These are phyloP conservation scores for Pythium folliculosum DNA, from an alignment of 352 stramenopile genomes.

Conservation along the genomic window DNA sequence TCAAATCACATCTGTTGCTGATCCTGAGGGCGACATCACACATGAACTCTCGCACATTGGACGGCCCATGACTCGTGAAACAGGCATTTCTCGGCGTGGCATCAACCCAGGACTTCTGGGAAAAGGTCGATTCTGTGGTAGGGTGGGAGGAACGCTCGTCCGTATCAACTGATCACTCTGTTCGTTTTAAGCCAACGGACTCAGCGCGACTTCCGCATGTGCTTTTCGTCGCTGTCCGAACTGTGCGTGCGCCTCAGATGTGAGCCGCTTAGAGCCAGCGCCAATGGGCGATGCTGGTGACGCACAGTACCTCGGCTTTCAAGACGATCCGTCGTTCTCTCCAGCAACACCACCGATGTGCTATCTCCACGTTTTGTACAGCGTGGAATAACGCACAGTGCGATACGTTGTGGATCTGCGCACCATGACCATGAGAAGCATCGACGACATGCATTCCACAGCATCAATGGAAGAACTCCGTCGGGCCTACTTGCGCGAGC, in stretches of 20 bases:
- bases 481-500: too few relatives aligned
- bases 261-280: background rate
- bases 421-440: background rate
- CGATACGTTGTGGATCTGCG: too few relatives aligned
- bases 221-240: background rate
- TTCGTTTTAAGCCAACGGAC: slow-evolving; percentile 4
- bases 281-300: slow-evolving; percentile 4
- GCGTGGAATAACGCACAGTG: background rate
- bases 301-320: background rate
- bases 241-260: background rate
- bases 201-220: background rate
- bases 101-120: too few relatives aligned
- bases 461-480: background rate
- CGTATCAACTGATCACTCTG: background rate
- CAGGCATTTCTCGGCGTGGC: too few relatives aligned
- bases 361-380: slow-evolving; percentile 12
- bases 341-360: background rate
- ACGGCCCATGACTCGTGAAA: too few relatives aligned
- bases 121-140: too few relatives aligned
- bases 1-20: too few relatives aligned
- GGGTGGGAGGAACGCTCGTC: too few relatives aligned
- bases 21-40: too few relatives aligned
- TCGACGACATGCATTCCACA: slow-evolving; percentile 9
- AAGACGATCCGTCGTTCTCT: background rate
- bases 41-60: too few relatives aligned